A percentile compares a stretch with the other conserved stretches of the same genome.
Conservation (phyloP, 176 grass and related monocot species). For the Elymus sibiricus region DNA sequence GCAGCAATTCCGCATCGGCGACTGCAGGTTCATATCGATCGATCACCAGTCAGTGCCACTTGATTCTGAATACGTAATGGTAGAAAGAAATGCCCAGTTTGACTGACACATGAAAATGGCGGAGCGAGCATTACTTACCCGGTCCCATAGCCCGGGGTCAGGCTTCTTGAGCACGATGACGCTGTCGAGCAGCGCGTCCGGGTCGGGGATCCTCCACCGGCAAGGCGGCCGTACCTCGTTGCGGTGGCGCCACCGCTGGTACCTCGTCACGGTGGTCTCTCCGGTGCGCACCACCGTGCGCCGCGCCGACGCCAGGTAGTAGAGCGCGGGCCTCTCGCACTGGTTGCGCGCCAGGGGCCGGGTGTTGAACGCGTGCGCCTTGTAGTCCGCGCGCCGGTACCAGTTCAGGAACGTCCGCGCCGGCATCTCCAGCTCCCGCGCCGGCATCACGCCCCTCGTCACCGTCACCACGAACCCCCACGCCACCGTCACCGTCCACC, state of each 20-base stretch:
- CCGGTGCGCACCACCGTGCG: constrained; percentile 23
- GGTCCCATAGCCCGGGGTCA: constrained; percentile 55
- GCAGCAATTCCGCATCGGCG: constrained; percentile 85
- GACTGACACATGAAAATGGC: not conserved
- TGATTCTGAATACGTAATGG: not conserved
- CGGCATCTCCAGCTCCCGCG: constrained; percentile 74
- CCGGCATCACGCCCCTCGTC: constrained; percentile 58
- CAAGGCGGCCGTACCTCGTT: constrained; percentile 33
- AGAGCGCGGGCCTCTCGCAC: constrained; percentile 56
- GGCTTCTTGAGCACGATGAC: constrained; percentile 68
- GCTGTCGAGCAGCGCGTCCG: constrained; percentile 47
- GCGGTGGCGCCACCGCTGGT: constrained; percentile 44
- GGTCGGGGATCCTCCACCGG: constrained; percentile 67
- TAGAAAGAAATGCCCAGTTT: not conserved
- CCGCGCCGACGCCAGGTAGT: constrained; percentile 47
- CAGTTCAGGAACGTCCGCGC: constrained; percentile 69
- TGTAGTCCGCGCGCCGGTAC: constrained; percentile 65
- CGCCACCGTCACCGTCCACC: constrained; percentile 65
- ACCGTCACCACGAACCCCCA: constrained; percentile 72
- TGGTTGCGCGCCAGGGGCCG: constrained; percentile 54
- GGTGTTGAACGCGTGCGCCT: constrained; percentile 62
- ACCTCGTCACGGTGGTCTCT: constrained; percentile 54
- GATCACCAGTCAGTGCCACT: not conserved
- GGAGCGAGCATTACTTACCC: constrained; percentile 29
- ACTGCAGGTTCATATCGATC: constrained; percentile 42